Percentiles rank a stretch among this genome's conserved stretches.
Conservation (phyloP, 2,329 filamentous ascomycete genomes). For the Exophiala alcalophila region DNA sequence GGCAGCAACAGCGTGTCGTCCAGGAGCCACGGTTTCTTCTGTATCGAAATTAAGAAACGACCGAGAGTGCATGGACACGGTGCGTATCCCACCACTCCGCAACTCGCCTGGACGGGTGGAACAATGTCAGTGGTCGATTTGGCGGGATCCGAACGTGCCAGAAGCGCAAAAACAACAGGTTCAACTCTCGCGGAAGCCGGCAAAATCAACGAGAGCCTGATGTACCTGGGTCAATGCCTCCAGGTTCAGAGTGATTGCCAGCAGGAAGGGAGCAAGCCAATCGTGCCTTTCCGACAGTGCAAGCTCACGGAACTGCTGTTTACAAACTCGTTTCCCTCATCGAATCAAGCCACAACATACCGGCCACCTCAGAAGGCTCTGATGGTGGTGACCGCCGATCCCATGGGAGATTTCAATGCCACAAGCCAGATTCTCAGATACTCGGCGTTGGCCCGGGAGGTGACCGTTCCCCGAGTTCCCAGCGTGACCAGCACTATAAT, state of each 20-base stretch:
- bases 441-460: constrained; percentile 85
- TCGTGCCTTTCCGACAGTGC: constrained; percentile 78
- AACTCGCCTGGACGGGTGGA: constrained; percentile 51
- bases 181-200: constrained; percentile 90
- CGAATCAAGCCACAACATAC: constrained; percentile 46
- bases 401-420: constrained; percentile 89
- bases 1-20: constrained; percentile 91
- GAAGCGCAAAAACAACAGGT: constrained; percentile 90
- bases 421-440: constrained; percentile 95
- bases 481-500: constrained; percentile 72
- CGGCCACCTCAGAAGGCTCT: constrained; percentile 77
- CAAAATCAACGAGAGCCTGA: constrained; percentile 97
- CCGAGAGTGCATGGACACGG: constrained; percentile 50
- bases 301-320: constrained; percentile 82
- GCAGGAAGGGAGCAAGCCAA: constrained; percentile 64
- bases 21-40: constrained; percentile 93
- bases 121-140: constrained; percentile 29
- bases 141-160: constrained; percentile 77
- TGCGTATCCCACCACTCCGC: constrained; percentile 40
- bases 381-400: constrained; percentile 96
- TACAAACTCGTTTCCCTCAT: constrained; percentile 78
- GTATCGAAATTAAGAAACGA: constrained; percentile 88
- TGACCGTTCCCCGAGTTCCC: constrained; percentile 84
- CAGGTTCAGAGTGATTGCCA: constrained; percentile 87
- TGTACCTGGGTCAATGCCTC: constrained; percentile 96